Conservation (phyloP, 1,139 yeast genomes). For the Geotrichum citri-aurantii region DNA sequence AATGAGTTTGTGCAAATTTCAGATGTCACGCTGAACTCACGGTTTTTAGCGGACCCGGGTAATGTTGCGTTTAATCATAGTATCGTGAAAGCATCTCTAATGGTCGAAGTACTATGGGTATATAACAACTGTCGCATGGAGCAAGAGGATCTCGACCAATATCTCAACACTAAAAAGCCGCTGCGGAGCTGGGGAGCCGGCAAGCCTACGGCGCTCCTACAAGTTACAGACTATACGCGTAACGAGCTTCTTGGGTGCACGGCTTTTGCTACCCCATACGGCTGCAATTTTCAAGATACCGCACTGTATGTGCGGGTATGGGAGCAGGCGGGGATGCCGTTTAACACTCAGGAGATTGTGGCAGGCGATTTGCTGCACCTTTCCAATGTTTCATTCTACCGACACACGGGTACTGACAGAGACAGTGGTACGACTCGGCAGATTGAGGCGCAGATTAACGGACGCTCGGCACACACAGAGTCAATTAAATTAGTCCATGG, state of each 20-base stretch:
- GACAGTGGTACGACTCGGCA: neutral
- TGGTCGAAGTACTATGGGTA: conserved; percentile 13
- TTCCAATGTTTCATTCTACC: conserved; percentile 8
- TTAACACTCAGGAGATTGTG: conserved; percentile 2
- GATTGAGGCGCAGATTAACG: conserved; percentile 13
- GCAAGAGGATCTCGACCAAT: neutral
- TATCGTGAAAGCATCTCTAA: conserved; percentile 2
- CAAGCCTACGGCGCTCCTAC: conserved; percentile 4
- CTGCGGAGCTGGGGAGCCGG: neutral
- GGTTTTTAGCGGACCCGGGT: neutral
- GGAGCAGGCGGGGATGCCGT: conserved; percentile 10
- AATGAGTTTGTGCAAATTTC: conserved; percentile 4
- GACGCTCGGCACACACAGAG: neutral
- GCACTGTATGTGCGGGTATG: conserved; percentile 11
- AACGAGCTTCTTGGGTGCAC: conserved; percentile 9
- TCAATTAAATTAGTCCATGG: neutral
- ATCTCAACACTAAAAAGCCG: neutral
- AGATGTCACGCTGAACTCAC: neutral
- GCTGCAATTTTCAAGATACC: conserved; percentile 9
- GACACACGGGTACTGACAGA: neutral
- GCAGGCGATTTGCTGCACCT: conserved; percentile 11
- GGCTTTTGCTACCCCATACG: conserved; percentile 7
- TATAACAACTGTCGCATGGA: neutral
- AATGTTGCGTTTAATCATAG: neutral
- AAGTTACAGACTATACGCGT: conserved; percentile 12